Conservation (phyloP, 1,284 basidiomycete genomes). For the Cystobasidium sp. region DNA sequence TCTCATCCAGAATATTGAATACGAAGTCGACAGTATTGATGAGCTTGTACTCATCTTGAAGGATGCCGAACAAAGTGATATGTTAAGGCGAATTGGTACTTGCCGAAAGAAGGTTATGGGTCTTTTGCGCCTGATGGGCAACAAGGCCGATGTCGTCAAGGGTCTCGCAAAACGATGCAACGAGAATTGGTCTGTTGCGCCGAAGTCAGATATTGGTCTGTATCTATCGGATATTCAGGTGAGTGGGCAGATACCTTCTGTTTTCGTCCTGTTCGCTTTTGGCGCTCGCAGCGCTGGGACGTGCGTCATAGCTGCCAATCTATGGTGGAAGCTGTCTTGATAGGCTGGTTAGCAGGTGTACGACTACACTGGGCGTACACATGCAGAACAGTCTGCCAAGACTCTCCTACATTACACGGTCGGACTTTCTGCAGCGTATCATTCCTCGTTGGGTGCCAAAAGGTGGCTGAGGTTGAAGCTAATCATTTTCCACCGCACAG, state of each 20-base stretch:
- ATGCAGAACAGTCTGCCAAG: too few relatives aligned
- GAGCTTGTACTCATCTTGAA: constrained; percentile 96
- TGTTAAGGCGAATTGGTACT: constrained; percentile 83
- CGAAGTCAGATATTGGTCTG: constrained; percentile 95
- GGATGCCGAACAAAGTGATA: constrained; percentile 77
- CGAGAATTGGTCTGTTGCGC: constrained; percentile 98
- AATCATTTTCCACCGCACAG: constrained; percentile 56
- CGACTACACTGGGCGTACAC: too few relatives aligned
- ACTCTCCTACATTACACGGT: not conserved
- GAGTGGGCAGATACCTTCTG: constrained; percentile 28
- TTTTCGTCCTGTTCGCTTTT: not conserved
- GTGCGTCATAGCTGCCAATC: too few relatives aligned
- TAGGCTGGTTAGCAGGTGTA: too few relatives aligned
- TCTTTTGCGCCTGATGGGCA: constrained; percentile 89
- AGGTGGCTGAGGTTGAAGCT: not conserved
- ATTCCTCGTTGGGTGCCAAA: not conserved
- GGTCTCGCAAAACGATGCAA: constrained; percentile 97
- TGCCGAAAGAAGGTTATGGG: constrained; percentile 99
- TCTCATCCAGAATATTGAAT: constrained; percentile 97
- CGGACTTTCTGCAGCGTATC: not conserved
- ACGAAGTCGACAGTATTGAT: constrained; percentile 98
- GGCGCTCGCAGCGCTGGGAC: not conserved
- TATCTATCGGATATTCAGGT: constrained; percentile 91
- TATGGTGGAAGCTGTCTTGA: too few relatives aligned
- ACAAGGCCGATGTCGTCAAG: constrained; percentile 99